Base-by-base conservation (phyloP, 768 basidiomycete genomes). In the Lactarius akahatsu region DNA sequence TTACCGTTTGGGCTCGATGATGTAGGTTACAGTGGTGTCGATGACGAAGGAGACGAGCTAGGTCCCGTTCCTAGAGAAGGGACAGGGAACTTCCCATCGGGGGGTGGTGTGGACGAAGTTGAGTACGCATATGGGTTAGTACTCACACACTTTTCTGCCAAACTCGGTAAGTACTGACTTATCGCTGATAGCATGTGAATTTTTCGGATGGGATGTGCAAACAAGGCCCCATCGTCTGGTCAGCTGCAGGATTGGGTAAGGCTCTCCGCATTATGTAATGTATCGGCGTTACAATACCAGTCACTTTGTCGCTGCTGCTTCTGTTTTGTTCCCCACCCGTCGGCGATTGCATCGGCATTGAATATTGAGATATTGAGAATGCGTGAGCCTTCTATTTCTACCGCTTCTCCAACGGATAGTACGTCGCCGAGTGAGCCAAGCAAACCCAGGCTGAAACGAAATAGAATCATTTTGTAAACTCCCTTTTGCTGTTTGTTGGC, bases 101-200 rank as follows among this genome's bases (percentile, higher is more conserved):
- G 90, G 1, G 92, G 86, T 26, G 90, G 92, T 59, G 92, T 94
- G 18, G 92, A 94, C 70, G 92, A 94, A 76, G 92, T 94, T 8
- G 93, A 94, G 73, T 92, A 91, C 76, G 91, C 88, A 65, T 92
- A 92, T 71, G 91, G 91, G 90, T 88, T 75, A 75, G 88, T 82
- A 54, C 36, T 38, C 36, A 38, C 63, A 52, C 34, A 36, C 26
- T 18, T 18, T 32, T 62, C 30, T 13, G 2, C 36, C 32, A 3
- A 6, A 8, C 7, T 10, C 4, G 18, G 40, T 32, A 11, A 3
- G 3, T 41, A n/a, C 47, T 66, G 26, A 58, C 64, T 20, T 43
- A 32, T 23, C 10, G 45, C 38, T 40, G 32, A 63, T 56, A 65
- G 66, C 52, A 67, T 67, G 66, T 67, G 41, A 57, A 20, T 26